Evolutionary conservation across 2,329 filamentous ascomycete species (phyloP), one percentile per base, ranked within the genome.

Genomic region (Nemania diffusa): DNA sequence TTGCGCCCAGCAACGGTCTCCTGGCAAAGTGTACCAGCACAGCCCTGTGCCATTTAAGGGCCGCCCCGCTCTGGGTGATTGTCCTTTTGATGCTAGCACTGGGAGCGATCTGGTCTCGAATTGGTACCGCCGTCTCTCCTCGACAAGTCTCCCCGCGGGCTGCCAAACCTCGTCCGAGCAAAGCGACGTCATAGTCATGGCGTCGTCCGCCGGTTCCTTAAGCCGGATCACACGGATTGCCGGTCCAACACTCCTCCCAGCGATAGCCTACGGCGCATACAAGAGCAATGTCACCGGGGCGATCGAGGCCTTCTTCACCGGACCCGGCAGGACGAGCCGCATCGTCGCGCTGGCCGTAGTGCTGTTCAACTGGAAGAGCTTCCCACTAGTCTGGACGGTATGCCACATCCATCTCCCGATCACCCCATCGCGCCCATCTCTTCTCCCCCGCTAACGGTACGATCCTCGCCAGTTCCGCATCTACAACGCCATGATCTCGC

Each of bases 351-450:
- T 90, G 15, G 57, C 87, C 13, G 86, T 91, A 63, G 82, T 87
- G 13, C 55, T 90, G 7, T 73, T 87, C 50, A 95, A 94, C 78
- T 83, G 90, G 81, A 95, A 95, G 84, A 91, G 86, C 67, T 75
- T 94, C 67, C 92, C 92, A 0, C 84, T 92, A 48, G 86, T 88
- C 9, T 95, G 92, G 92, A 93, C 92, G 72, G 90, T 92, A 85
- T 62, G 89, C 80, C 55, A 27, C n/a, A 26, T 60, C 22, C 34
- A 27, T 29, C 42, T 32, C 29, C 24, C 37, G 17, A 52, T 57
- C 4, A 20, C 8, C 44, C 15, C 20, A 3, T 5, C 40, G 2
- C 15, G 15, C 17, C 40, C 40, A 3, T 44, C 15, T 15, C 4
- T 15, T 5, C 3, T 24, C 20, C n/a, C 17, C 5, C 7, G 24